Base-by-base conservation (phyloP, 768 basidiomycete genomes). In the Pilatotrama ljubarskyi region DNA sequence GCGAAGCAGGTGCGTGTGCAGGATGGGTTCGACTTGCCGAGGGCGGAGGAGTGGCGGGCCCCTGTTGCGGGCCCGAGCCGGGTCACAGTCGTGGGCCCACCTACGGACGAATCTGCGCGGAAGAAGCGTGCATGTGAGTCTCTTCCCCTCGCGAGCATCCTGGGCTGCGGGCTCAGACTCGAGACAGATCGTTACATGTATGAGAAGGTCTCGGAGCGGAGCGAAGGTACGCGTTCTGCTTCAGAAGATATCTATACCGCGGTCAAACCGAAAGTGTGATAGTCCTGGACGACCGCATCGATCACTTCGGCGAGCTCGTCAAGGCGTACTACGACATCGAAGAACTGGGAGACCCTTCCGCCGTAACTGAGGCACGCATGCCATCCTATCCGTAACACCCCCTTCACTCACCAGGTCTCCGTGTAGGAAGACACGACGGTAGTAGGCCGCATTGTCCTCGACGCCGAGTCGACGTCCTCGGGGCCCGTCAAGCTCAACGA, bases 161-260 rank as follows among this genome's bases (percentile, higher is more conserved):
- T 11, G 10, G 29, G 25, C 26, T 40, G 5, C n/a, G n/a, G 13
- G 26, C 36, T 24, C 10, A 24, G 2, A 25, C 25, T 37, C 25
- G 61, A 87, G 86, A 84, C 64, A 92, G 90, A 88, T 80, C 84
- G 91, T 26, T 98, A 98, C 72, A 95, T 96, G 95, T 94, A 91
- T 68, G 95, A 98, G 73, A 94, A 92, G 75, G 80, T 90, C 24
- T 84, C 85, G 1, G 91, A 91, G 68, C 79, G 95, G 46, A 88
- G 92, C 62, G 89, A 89, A 80, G 86, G 94, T 93, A 65, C 49
- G 72, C 9, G 2, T 5, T 32, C 10, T 32, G 5, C 4, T 32
- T 4, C 29, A 32, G 10, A 4, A 32, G 5, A 5, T 14, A 13
- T 14, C 20, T 18, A 24, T 24, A 13, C 11, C 2, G 17, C 11